Conservation (phyloP, 2,329 filamentous ascomycete genomes). For the Phaeosphaeria sp. region DNA sequence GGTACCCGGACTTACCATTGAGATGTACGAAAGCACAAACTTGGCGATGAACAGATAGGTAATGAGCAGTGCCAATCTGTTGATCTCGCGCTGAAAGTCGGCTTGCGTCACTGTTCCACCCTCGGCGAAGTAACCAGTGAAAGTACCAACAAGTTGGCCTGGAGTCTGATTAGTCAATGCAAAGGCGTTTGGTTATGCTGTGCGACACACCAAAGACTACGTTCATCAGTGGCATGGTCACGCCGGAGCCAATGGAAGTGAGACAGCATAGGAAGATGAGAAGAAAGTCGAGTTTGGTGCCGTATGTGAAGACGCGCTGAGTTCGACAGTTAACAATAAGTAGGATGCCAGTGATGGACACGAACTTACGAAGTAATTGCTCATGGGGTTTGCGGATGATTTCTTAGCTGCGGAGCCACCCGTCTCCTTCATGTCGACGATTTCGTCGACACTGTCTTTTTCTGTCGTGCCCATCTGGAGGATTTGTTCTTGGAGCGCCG, state of each 20-base stretch:
- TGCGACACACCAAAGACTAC: constrained; percentile 59
- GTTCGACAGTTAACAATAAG: not conserved
- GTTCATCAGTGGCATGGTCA: constrained; percentile 62
- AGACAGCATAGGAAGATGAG: constrained; percentile 34
- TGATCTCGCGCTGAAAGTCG: constrained; percentile 59
- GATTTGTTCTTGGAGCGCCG: constrained; percentile 7
- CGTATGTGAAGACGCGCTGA: constrained; percentile 45
- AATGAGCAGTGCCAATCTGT: constrained; percentile 39
- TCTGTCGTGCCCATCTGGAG: constrained; percentile 1
- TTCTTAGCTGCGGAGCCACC: constrained; percentile 19
- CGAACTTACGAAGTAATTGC: constrained; percentile 43
- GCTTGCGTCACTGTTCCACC: constrained; percentile 51
- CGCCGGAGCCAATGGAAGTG: constrained; percentile 43
- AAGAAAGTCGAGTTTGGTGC: constrained; percentile 38
- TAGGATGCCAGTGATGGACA: not conserved
- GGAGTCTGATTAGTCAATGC: constrained; percentile 36
- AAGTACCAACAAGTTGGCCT: constrained; percentile 57
- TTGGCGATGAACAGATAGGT: constrained; percentile 46
- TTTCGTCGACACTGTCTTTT: constrained; percentile 4
- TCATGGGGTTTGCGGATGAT: constrained; percentile 25
- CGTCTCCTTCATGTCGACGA: constrained; percentile 8
- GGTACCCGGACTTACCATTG: constrained; percentile 29
- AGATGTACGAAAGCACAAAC: constrained; percentile 42
- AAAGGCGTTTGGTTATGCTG: not conserved
- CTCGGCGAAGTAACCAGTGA: constrained; percentile 62